Percentiles rank a stretch among this genome's conserved stretches.
phyloP scores from a whole-genome alignment of 495 filamentous ascomycete genomes.

The Xylaria cubensis region DNA sequence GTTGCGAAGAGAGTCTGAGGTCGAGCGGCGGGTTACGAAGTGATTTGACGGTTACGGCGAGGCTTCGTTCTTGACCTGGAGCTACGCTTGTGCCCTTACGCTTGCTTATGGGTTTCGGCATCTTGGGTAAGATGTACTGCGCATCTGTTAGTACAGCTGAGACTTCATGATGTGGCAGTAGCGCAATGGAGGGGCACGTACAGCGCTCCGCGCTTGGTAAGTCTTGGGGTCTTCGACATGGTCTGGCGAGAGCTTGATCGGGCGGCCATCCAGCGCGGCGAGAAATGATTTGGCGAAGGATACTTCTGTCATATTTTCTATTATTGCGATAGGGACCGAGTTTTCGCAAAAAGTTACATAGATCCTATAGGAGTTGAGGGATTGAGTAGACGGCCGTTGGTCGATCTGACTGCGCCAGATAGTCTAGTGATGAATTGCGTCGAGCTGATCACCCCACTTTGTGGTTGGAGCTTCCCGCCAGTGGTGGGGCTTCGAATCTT shows the following conservation, averaged over 20 bases:
- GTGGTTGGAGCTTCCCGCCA: conserved; percentile 35
- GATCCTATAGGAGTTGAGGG: conserved; percentile 7
- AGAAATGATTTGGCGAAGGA: conserved; percentile 85
- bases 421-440: background rate
- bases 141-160: conserved; percentile 22
- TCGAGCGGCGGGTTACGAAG: conserved; percentile 74
- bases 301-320: conserved; percentile 76
- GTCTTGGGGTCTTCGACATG: conserved; percentile 83
- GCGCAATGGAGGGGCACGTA: conserved; percentile 52
- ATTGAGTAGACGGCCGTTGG: background rate
- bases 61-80: conserved; percentile 53
- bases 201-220: conserved; percentile 72
- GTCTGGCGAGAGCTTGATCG: conserved; percentile 78
- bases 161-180: background rate
- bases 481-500: conserved; percentile 26
- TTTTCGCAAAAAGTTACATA: conserved; percentile 28
- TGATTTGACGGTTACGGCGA: conserved; percentile 72
- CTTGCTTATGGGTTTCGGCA: conserved; percentile 57
- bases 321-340: background rate
- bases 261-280: conserved; percentile 73
- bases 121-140: conserved; percentile 56
- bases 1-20: conserved; percentile 61
- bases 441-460: conserved; percentile 34
- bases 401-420: background rate
- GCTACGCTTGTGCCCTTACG: conserved; percentile 46